phyloP scores from a whole-genome alignment of 2,329 filamentous ascomycete species.

The Apiospora kogelbergensis region DNA sequence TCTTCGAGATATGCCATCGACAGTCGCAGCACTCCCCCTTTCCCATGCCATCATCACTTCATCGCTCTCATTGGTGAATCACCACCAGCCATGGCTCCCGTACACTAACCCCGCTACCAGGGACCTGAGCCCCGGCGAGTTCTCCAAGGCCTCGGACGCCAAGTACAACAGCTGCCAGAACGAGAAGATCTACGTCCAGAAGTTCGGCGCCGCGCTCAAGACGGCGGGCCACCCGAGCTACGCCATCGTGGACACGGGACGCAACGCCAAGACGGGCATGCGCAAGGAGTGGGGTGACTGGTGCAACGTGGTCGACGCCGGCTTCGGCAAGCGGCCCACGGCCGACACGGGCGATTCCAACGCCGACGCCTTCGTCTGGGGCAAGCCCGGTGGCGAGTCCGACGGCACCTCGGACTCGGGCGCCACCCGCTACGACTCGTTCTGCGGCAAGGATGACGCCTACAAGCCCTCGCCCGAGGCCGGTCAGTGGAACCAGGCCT shows the following conservation, averaged over 20 bases:
- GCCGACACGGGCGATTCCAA: constrained; percentile 51
- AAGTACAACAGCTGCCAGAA: constrained; percentile 48
- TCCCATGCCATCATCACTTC: constrained; percentile 4
- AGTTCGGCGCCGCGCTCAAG: constrained; percentile 63
- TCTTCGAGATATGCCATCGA: background rate
- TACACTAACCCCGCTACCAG: constrained; percentile 16
- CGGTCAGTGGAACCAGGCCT: constrained; percentile 63
- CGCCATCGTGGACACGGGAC: constrained; percentile 20
- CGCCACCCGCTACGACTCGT: constrained; percentile 44
- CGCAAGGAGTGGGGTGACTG: constrained; percentile 51
- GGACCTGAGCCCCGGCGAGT: constrained; percentile 32
- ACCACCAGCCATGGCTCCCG: background rate
- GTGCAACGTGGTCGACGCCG: constrained; percentile 57
- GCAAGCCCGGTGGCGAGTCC: constrained; percentile 55
- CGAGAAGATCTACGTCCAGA: constrained; percentile 55
- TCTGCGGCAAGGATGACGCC: constrained; percentile 52
- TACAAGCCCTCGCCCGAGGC: constrained; percentile 66
- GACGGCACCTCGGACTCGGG: constrained; percentile 34
- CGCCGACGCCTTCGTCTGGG: constrained; percentile 58
- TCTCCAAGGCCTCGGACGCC: constrained; percentile 32
- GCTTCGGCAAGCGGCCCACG: constrained; percentile 54
- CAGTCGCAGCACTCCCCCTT: constrained; percentile 39
- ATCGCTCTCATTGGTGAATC: background rate
- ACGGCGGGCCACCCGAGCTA: constrained; percentile 38
- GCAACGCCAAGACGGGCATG: constrained; percentile 44